Evolutionary conservation across 306 rosid species (phyloP), one percentile per base, ranked within the genome.

Genomic region (Amphicarpaea edgeworthii): DNA sequence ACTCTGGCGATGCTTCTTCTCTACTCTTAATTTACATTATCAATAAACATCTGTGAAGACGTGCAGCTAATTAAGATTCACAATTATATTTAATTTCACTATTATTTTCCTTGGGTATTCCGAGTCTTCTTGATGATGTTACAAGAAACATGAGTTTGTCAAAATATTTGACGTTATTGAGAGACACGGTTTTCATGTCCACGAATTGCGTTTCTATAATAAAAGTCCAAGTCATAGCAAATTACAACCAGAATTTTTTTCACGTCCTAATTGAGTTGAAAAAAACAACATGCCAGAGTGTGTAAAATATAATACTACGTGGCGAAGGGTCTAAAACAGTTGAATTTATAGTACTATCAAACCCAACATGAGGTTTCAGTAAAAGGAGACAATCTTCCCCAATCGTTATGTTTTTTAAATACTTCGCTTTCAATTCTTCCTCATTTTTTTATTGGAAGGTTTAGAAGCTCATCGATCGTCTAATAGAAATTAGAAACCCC

Each of bases 311-410:
- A 47, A 72, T 70, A 70, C 16, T 70, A 70, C 16, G 38, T 28
- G 54, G 75, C 26, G 65, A 72, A 30, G 23, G 76, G 83, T 66
- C 58, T 65, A 2, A 49, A 63, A 57, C 51, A 66, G 78, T 86
- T 64, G 75, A 50, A 57, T n/a, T n/a, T n/a, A n/a, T n/a, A n/a
- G n/a, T n/a, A n/a, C n/a, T 69, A 72, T 60, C 73, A 79, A 55
- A 54, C 79, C 88, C 93, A 89, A 82, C 91, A 87, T 32, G 14
- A 81, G 89, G 91, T 88, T 77, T 73, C 85, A 49, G 34, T 3
- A 10, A 14, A 26, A 89, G 88, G 94, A 76, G 77, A 88, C 94
- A 85, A 19, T 12, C 51, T 68, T 60, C 28, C 17, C 17, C 80
- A 41, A 46, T n/a, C 68, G 73, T 51, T 30, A 14, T 43, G 40